Evolutionary conservation across 169 alveolate species (phyloP), one percentile per base, ranked within the genome.

Genomic region (Perkinsus chesapeaki): DNA sequence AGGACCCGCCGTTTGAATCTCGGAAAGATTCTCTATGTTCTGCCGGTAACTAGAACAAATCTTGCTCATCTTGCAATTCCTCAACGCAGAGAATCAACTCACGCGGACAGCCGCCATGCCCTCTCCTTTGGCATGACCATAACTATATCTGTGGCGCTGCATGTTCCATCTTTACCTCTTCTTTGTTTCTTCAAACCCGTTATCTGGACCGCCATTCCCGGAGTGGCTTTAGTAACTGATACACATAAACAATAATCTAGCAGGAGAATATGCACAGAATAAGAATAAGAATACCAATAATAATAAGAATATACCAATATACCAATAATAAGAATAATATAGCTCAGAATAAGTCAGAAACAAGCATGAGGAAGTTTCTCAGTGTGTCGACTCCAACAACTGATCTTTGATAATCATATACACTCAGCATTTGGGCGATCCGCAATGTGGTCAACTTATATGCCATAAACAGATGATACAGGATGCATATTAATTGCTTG

Each of bases 101-200:
- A 60, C 82, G 82, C 82, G 12, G 96, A 93, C 73, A 96, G 92
- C 72, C 98, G 92, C 91, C 96, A 96, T 23, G 98, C 98, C 39
- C 95, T 95, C 90, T 96, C 96, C 93, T 95, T 96, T 48, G 98
- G 96, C 47, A 96, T 91, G 39, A 94, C 92, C 94, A 95, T 91
- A n/a, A 96, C 93, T 34, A 95, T 47, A 91, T 96, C 98, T 92
- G 96, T 97, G 34, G 96, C 95, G 73, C 96, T 95, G 39, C 96
- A 60, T 3, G 82, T 60, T 3, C 82, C 82, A 23, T 60, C 82
- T 34, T 60, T 60, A 9, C 82, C 95, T 47, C 96, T 95, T 19
- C 95, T 95, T 72, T 92, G 48, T 38, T 93, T 92, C 92, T 94
- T 96, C 5, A 96, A 93, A 20, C 98, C 98, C 0, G 96, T 72